These are phyloP conservation scores for Mangifera indica DNA, from an alignment of 345 rosid genomes.

Conservation along the genomic window DNA sequence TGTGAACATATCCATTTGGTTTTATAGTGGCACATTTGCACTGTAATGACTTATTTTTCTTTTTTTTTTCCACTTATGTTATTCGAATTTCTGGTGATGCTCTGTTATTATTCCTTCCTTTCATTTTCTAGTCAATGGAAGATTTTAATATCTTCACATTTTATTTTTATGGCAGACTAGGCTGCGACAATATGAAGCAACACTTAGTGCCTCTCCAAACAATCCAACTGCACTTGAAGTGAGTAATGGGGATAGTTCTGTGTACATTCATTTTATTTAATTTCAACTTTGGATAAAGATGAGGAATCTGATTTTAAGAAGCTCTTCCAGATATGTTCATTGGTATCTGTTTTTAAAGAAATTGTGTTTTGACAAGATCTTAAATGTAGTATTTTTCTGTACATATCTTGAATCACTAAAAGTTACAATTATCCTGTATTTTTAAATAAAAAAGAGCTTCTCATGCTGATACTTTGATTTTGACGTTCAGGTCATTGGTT, in stretches of 20 bases:
- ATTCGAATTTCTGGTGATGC: not conserved
- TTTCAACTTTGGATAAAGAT: not conserved
- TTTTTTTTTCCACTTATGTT: not conserved
- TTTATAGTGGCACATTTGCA: not conserved
- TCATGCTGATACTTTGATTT: not conserved
- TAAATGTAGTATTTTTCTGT: not conserved
- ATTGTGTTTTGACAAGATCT: not conserved
- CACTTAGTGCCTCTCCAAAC: conserved; percentile 51
- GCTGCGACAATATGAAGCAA: conserved; percentile 72
- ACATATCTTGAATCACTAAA: not conserved
- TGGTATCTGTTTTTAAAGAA: not conserved
- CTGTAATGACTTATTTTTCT: not conserved
- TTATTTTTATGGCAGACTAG: conserved; percentile 50
- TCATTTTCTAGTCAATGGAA: not conserved
- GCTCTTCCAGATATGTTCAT: too few relatives aligned
- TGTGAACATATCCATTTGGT: not conserved
- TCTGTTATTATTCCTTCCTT: conserved; percentile 4
- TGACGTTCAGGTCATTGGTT: not conserved
- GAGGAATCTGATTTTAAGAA: too few relatives aligned
- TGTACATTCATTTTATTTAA: not conserved
- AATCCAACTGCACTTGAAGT: conserved; percentile 84
- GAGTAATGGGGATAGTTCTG: conserved; percentile 33
- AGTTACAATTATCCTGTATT: not conserved
- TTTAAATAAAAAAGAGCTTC: not conserved
- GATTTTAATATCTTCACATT: conserved; percentile 13